These are phyloP conservation scores for Cladosporium halotolerans DNA, from an alignment of 2,329 filamentous ascomycete genomes.

Conservation along the genomic window DNA sequence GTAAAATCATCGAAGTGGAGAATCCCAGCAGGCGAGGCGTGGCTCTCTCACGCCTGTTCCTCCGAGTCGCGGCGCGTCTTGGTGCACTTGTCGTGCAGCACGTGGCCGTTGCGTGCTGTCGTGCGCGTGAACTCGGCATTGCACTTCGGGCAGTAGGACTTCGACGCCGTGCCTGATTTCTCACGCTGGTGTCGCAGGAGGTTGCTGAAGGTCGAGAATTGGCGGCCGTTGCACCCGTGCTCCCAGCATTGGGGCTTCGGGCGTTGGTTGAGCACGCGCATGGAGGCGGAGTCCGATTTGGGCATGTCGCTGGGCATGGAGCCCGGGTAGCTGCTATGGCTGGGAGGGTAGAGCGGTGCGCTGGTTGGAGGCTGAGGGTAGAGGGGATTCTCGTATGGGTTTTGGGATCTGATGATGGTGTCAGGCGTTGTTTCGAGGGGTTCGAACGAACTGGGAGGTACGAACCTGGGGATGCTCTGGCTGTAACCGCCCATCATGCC, in stretches of 20 bases:
- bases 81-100: constrained; percentile 76
- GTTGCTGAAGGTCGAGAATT: constrained; percentile 96
- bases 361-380: constrained; percentile 25
- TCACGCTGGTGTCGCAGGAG: constrained; percentile 86
- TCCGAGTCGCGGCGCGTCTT: constrained; percentile 59
- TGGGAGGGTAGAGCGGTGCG: constrained; percentile 16
- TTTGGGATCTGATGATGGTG: constrained; percentile 22
- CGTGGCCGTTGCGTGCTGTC: constrained; percentile 79
- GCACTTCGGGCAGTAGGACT: constrained; percentile 84
- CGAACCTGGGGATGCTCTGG: constrained; percentile 22
- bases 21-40: not conserved
- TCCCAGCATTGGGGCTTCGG: constrained; percentile 98
- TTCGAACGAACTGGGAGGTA: not conserved
- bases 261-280: constrained; percentile 31
- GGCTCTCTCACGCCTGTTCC: constrained; percentile 17
- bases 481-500: constrained; percentile 22
- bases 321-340: constrained; percentile 23
- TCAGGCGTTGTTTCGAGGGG: not conserved
- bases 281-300: constrained; percentile 20
- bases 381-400: constrained; percentile 24
- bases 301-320: constrained; percentile 21
- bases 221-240: constrained; percentile 89
- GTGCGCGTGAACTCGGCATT: constrained; percentile 91
- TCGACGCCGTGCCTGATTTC: constrained; percentile 84
- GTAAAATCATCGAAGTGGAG: not conserved